Evolutionary conservation across 176 grass and related monocot species (phyloP), one percentile per base, ranked within the genome.

Genomic region (Avena insularis): DNA sequence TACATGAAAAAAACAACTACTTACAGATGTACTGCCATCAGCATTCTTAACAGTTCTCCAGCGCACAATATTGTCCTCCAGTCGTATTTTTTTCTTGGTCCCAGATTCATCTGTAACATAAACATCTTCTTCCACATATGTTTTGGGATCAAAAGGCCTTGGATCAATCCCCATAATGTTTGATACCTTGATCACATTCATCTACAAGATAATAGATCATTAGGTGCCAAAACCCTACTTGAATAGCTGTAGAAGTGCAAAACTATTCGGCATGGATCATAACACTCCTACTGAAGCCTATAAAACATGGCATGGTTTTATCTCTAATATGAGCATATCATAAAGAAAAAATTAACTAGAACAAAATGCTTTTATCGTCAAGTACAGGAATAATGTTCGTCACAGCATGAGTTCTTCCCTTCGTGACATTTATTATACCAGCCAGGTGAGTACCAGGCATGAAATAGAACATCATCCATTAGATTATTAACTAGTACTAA

Each of bases 131-230:
- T 98, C 96, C 25, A 92, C 96, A 53, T 92, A 95, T 47, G 96
- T 96, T 85, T 98, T 98, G 11, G 90, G 92, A 86, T 98, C 90
- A 82, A 98, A 98, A 40, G 93, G 89, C 80, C 92, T 98, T 50
- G 92, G 85, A 64, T 98, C 93, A 53, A 98, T 94, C 66, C 94
- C 94, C 96, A 98, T 96, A 74, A 98, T 98, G 77, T 98, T 98
- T 68, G 96, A 96, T 21, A 98, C 96, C 93, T 98, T 98, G 78
- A 96, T 94, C 63, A 96, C 80, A 83, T 98, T 96, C 92, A 94
- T 96, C 96, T 98, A 91, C 85, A 95, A 68, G 43, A 79, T 74
- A 80, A 85, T 76, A 36, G 89, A 89, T 73, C 58, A 54, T 27
- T 87, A 48, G 20, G 71, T 80, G 33, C 57, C 65, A 86, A 85